Conservation (phyloP, 352 stramenopile species). For the Phytophthora crassamura region DNA sequence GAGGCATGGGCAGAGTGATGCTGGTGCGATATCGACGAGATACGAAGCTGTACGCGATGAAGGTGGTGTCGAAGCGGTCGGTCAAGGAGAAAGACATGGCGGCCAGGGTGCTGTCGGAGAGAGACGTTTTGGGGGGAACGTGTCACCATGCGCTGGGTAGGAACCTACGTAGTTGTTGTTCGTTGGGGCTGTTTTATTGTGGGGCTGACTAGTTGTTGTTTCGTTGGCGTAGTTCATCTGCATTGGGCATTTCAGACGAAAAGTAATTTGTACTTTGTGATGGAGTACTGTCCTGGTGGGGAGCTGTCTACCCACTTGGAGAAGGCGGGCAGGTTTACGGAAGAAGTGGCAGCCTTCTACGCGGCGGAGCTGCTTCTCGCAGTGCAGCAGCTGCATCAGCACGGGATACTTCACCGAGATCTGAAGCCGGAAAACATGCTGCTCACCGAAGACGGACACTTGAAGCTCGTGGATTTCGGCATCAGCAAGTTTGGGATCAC, state of each 20-base stretch:
- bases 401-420: constrained; percentile 86
- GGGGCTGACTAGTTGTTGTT: constrained; percentile 1
- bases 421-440: constrained; percentile 86
- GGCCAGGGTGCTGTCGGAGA: constrained; percentile 72
- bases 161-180: not conserved
- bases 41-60: constrained; percentile 80
- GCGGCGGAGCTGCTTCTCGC: constrained; percentile 74
- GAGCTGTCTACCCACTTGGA: constrained; percentile 71
- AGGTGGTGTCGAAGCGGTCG: constrained; percentile 66
- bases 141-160: constrained; percentile 68
- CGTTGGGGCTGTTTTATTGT: constrained; percentile 1
- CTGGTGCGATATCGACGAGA: constrained; percentile 69
- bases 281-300: constrained; percentile 84
- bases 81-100: constrained; percentile 62
- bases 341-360: constrained; percentile 75
- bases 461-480: constrained; percentile 87
- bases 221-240: constrained; percentile 58
- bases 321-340: constrained; percentile 49
- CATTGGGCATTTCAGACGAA: constrained; percentile 83
- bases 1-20: constrained; percentile 87
- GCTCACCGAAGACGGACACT: constrained; percentile 64
- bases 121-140: constrained; percentile 78
- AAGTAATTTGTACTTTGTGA: constrained; percentile 72
- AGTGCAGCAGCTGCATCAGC: constrained; percentile 83
- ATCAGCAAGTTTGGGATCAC: constrained; percentile 87